Conservation (phyloP, 441 rosid species). For the Omphalea diandra region DNA sequence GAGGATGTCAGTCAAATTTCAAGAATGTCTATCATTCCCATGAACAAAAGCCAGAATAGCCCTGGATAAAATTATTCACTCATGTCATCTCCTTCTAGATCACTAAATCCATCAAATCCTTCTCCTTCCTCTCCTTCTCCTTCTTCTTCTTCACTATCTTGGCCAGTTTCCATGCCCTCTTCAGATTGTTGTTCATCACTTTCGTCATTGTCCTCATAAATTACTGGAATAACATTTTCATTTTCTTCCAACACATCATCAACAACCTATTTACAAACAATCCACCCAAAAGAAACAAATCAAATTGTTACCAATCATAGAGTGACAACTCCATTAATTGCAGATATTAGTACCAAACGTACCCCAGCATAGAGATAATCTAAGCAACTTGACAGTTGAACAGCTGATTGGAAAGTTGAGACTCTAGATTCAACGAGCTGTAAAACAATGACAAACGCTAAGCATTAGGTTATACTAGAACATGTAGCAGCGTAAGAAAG, state of each 20-base stretch:
- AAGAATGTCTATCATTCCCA: background rate
- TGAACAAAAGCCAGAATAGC: background rate
- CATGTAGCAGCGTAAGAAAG: background rate
- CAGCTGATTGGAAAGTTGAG: constrained; percentile 62
- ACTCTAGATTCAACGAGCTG: constrained; percentile 85
- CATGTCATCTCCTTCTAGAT: constrained; percentile 57
- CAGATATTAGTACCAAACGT: background rate
- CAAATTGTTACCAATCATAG: background rate
- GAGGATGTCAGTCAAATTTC: background rate
- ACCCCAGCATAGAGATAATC: constrained; percentile 57
- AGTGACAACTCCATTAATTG: background rate
- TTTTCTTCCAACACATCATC: constrained; percentile 58
- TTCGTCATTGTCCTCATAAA: constrained; percentile 64
- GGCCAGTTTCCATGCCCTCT: constrained; percentile 63
- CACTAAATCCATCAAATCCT: constrained; percentile 38
- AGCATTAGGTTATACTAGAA: no score
- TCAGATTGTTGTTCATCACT: constrained; percentile 56
- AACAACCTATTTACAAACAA: constrained; percentile 35
- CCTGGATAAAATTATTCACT: constrained; percentile 42
- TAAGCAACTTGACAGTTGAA: constrained; percentile 69
- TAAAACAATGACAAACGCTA: background rate
- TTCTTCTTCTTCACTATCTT: constrained; percentile 31
- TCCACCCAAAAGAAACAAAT: background rate
- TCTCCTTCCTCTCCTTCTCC: no score
- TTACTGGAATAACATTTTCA: constrained; percentile 44